Percentiles rank a stretch among this genome's conserved stretches.
Evolutionary conservation across 2,329 filamentous ascomycete genomes (phyloP).

Genomic region (Zasmidium cellare): DNA sequence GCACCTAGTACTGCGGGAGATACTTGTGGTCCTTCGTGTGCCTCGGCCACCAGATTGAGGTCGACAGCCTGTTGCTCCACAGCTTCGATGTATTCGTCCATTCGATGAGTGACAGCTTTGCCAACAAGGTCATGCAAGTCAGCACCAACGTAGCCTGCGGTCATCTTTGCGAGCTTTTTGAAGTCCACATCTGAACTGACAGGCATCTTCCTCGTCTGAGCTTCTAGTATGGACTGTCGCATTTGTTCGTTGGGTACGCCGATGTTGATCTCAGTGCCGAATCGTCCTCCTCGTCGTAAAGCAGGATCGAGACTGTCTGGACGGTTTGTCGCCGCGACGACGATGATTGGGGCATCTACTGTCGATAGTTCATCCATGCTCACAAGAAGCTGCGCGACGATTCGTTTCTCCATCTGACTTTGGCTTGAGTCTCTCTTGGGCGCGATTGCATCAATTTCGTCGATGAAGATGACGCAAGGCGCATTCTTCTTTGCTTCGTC

Average conservation of each 20-base stretch:
- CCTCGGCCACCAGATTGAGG: slow-evolving; percentile 41
- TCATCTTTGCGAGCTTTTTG: slow-evolving; percentile 71
- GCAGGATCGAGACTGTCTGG: slow-evolving; percentile 83
- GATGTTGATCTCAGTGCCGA: slow-evolving; percentile 83
- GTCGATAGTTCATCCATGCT: slow-evolving; percentile 80
- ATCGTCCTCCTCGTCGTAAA: slow-evolving; percentile 70
- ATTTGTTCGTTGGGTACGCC: slow-evolving; percentile 79
- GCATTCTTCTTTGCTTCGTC: slow-evolving; percentile 84
- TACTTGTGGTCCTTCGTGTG: slow-evolving; percentile 1
- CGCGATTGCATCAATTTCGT: slow-evolving; percentile 88
- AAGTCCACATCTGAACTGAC: slow-evolving; percentile 74
- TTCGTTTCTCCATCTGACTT: slow-evolving; percentile 85
- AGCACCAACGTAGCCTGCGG: slow-evolving; percentile 89
- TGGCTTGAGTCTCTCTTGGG: slow-evolving; percentile 81
- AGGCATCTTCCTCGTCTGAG: slow-evolving; percentile 66
- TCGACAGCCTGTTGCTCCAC: slow-evolving; percentile 40
- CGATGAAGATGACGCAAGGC: slow-evolving; percentile 87
- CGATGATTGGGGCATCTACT: slow-evolving; percentile 71
- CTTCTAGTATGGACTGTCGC: slow-evolving; percentile 74
- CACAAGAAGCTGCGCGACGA: slow-evolving; percentile 77
- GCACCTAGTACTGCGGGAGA: neutral
- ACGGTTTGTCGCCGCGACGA: slow-evolving; percentile 86
- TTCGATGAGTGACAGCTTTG: slow-evolving; percentile 65
- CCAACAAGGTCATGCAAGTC: slow-evolving; percentile 75
- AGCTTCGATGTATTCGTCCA: slow-evolving; percentile 59